These are phyloP conservation scores for Penicillium pancosmium DNA, from an alignment of 495 filamentous ascomycete species.

Conservation along the genomic window DNA sequence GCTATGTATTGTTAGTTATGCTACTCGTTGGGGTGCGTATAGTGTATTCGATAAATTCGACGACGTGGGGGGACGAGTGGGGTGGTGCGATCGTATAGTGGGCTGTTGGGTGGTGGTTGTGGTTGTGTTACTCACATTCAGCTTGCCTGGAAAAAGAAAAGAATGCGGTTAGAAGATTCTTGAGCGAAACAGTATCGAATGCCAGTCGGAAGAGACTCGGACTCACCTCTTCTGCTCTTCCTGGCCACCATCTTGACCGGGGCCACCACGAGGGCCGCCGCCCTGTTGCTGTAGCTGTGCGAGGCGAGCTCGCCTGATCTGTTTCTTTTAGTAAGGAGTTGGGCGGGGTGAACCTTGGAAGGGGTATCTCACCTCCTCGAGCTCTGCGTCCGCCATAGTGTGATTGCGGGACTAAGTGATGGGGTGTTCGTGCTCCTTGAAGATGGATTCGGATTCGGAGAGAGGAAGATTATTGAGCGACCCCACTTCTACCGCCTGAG, in stretches of 20 bases:
- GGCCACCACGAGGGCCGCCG: slow-evolving; percentile 47
- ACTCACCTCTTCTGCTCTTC: slow-evolving; percentile 67
- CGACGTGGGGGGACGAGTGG: neutral
- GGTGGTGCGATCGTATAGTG: neutral
- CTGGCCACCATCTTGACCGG: slow-evolving; percentile 51
- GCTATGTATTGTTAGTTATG: slow-evolving; percentile 19
- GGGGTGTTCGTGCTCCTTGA: neutral
- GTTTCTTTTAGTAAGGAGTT: neutral
- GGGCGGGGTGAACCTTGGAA: neutral
- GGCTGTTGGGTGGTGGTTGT: neutral
- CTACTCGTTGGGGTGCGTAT: too few relatives aligned
- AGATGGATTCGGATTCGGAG: neutral
- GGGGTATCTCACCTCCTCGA: slow-evolving; percentile 66
- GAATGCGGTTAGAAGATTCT: neutral
- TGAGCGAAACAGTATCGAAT: neutral
- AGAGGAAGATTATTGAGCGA: slow-evolving; percentile 15
- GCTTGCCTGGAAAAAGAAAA: slow-evolving; percentile 53
- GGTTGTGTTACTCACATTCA: slow-evolving; percentile 56
- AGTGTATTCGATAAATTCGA: neutral
- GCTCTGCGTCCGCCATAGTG: slow-evolving; percentile 81
- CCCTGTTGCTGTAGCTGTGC: slow-evolving; percentile 82
- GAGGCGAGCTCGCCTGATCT: slow-evolving; percentile 89
- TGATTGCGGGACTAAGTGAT: slow-evolving; percentile 9
- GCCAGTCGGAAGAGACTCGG: slow-evolving; percentile 17
- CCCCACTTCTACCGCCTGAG: slow-evolving; percentile 31